Evolutionary conservation across 2,329 filamentous ascomycete species (phyloP), one percentile per base, ranked within the genome.

Genomic region (Fusarium luffae): DNA sequence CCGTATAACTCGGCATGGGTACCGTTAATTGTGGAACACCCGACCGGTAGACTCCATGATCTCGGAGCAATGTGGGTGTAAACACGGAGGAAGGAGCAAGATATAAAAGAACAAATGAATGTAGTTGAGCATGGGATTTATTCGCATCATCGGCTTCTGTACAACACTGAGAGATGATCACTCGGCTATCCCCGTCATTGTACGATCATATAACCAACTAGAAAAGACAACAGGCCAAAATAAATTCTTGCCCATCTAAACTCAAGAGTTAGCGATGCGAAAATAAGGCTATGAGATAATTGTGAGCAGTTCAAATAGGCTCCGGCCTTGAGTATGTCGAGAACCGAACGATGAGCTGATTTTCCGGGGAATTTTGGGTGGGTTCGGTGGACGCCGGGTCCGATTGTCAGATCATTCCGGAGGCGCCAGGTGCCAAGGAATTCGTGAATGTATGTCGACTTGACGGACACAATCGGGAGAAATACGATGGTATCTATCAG

Each of bases 301-400:
- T 37, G 32, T 54, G 43, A n/a, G 34, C 14, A 59, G 54, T 51
- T 40, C 9, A 47, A 50, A 52, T 54, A 40, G 37, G 12, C 11
- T 61, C 30, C 5, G n/a, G 40, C 27, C 37, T 47, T 47, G 61
- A 3, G 34, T 37, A 25, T 46, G 49, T 51, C 42, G 46, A 61
- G 54, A 59, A 48, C 58, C 54, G 58, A 37, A 34, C 11, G 30
- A 68, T 69, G 27, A 54, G 34, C 67, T 69, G 67, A 69, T 68
- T 70, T 54, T 8, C 19, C 57, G 59, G 63, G 11, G 48, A 19
- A 44, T 40, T 51, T 60, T 64, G 25, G 59, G 43, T 42, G 59
- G 66, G 37, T 49, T 69, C 68, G 68, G 68, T 62, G 19, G 49
- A 28, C 63, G 68, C 68, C 68, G 68, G 63, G 52, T 40, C 63